These are phyloP conservation scores for Lasiosphaeria hispida DNA, from an alignment of 495 filamentous ascomycete species.

Conservation along the genomic window DNA sequence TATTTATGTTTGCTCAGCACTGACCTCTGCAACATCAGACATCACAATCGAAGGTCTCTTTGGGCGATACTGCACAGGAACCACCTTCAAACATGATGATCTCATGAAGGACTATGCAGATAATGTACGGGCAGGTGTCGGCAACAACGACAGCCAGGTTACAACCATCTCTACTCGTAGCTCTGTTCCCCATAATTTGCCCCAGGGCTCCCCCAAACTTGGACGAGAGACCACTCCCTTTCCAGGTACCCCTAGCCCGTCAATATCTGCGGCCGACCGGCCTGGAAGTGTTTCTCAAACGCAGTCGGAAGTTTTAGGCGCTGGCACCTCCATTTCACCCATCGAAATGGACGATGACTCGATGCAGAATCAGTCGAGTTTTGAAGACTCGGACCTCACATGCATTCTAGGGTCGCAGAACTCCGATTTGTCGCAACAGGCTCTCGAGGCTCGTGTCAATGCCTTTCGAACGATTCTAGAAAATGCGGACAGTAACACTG, in stretches of 20 bases:
- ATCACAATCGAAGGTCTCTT: conserved; percentile 67
- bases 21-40: conserved; percentile 29
- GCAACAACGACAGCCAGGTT: conserved; percentile 20
- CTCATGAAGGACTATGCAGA: conserved; percentile 48
- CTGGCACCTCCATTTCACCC: no score
- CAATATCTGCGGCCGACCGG: neutral
- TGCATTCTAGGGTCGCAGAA: conserved; percentile 28
- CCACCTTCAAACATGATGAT: conserved; percentile 62
- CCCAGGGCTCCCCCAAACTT: neutral
- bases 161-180: conserved; percentile 14
- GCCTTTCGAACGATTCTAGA: conserved; percentile 29
- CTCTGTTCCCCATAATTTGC: neutral
- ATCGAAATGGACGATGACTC: neutral
- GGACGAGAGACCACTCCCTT: neutral
- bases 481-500: conserved; percentile 25
- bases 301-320: no score
- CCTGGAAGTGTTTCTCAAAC: no score
- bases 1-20: no score
- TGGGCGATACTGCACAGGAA: conserved; percentile 62
- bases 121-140: neutral
- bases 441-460: conserved; percentile 28
- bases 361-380: neutral
- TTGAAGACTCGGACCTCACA: conserved; percentile 1
- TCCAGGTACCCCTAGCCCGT: neutral
- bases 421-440: conserved; percentile 27